phyloP scores from a whole-genome alignment of 176 grass and related monocot species.

The Carex littledalei region DNA sequence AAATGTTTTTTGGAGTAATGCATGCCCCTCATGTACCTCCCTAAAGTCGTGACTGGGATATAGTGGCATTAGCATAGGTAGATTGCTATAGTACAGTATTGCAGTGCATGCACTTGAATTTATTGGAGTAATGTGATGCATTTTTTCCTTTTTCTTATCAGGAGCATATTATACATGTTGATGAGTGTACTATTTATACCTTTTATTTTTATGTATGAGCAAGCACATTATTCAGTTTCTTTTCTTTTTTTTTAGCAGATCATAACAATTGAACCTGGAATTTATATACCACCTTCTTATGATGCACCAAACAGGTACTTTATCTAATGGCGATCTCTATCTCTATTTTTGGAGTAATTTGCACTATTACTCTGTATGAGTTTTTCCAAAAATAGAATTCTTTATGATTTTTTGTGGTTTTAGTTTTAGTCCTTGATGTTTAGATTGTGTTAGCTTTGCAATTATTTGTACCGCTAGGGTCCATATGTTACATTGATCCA shows the following conservation, averaged over 20 bases:
- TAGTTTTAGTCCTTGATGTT: not conserved
- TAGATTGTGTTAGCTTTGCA: not conserved
- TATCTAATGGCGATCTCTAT: not conserved
- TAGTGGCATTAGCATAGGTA: not conserved
- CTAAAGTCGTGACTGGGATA: not conserved
- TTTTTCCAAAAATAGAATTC: not conserved
- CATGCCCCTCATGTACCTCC: not conserved
- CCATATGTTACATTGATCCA: not conserved
- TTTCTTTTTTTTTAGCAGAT: slow-evolving; percentile 34
- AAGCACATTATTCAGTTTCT: not conserved
- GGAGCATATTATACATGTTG: not conserved
- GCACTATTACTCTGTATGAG: not conserved
- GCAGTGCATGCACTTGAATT: not conserved
- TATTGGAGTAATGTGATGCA: not conserved
- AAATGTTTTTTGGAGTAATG: not conserved
- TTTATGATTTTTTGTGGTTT: not conserved
- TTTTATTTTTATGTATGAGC: not conserved
- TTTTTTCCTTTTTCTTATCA: not conserved
- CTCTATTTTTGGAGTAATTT: not conserved
- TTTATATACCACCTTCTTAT: slow-evolving; percentile 69
- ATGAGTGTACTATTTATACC: not conserved
- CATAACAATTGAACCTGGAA: slow-evolving; percentile 83
- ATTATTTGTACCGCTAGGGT: not conserved
- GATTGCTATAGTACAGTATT: not conserved
- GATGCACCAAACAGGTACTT: slow-evolving; percentile 47